Evolutionary conservation across 164 flowering plant genomes (phyloP).

Genomic region (Tinospora cordifolia): DNA sequence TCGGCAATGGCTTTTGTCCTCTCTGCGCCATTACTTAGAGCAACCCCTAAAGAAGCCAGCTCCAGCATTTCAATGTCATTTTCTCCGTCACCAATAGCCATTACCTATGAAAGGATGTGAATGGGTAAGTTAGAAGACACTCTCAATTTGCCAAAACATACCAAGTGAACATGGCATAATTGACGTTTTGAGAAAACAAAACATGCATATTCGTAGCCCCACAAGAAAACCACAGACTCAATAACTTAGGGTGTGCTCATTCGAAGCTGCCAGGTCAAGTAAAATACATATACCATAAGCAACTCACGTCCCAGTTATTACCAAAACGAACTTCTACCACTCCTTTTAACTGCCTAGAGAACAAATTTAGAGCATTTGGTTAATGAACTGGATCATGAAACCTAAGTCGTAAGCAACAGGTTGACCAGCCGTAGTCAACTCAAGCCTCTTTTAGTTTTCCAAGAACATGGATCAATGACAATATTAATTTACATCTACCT

Average conservation of each 20-base stretch:
- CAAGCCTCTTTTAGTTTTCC: too few relatives aligned
- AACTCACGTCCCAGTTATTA: background rate
- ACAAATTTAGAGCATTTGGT: too few relatives aligned
- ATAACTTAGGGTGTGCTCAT: background rate
- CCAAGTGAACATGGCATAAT: background rate
- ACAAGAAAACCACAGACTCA: background rate
- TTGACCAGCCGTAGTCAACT: too few relatives aligned
- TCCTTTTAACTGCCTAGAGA: too few relatives aligned
- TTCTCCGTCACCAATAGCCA: conserved; percentile 97
- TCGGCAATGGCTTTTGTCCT: conserved; percentile 80
- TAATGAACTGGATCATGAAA: too few relatives aligned
- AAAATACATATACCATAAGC: background rate
- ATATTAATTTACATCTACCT: too few relatives aligned
- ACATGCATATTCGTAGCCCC: background rate
- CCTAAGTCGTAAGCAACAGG: too few relatives aligned
- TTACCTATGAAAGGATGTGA: conserved; percentile 36
- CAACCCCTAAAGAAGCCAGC: conserved; percentile 78
- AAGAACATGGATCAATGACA: too few relatives aligned
- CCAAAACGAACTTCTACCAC: too few relatives aligned
- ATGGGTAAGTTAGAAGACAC: background rate
- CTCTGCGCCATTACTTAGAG: conserved; percentile 82
- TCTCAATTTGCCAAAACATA: background rate
- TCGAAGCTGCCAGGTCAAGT: background rate
- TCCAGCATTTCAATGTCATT: conserved; percentile 94
- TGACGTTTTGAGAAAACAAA: background rate